A percentile compares a stretch with the other conserved stretches of the same genome.
phyloP scores from a whole-genome alignment of 345 rosid genomes.

The Eucalyptus polybractea region DNA sequence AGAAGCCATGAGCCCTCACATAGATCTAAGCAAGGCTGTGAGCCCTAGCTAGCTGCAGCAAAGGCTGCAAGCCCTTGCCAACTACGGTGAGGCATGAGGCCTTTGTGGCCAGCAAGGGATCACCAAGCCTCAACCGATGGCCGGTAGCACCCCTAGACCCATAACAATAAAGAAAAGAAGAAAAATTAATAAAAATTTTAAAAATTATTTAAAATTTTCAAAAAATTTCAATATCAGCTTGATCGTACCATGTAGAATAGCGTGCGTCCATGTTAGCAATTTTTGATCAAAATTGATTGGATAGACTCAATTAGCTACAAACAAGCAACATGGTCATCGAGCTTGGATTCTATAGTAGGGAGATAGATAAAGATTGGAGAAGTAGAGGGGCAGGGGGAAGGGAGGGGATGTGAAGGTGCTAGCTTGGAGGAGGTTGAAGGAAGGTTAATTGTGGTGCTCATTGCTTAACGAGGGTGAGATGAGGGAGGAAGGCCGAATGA shows the following conservation, averaged over 20 bases:
- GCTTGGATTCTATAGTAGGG: neutral
- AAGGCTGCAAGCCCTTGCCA: neutral
- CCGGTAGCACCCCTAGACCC: fast-evolving
- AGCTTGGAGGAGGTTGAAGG: neutral
- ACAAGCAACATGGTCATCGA: neutral
- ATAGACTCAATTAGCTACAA: neutral
- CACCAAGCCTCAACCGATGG: fast-evolving
- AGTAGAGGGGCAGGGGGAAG: neutral
- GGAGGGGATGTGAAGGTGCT: neutral
- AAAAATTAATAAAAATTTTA: no score
- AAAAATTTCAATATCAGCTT: no score
- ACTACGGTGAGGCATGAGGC: no score
- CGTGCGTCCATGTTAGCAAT: fast-evolving
- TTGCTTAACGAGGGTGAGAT: neutral
- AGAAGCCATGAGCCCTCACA: no score
- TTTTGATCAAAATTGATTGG: fast-evolving
- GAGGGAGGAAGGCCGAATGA: neutral
- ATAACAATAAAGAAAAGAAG: neutral
- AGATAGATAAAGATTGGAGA: neutral
- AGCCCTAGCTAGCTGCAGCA: fast-evolving
- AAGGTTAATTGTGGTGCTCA: neutral
- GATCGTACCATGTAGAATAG: fast-evolving
- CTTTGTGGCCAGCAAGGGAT: neutral
- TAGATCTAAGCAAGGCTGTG: no score
- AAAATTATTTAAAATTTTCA: no score